Evolutionary conservation across 1,284 basidiomycete genomes (phyloP).

Genomic region (Psilocybe mexicana): DNA sequence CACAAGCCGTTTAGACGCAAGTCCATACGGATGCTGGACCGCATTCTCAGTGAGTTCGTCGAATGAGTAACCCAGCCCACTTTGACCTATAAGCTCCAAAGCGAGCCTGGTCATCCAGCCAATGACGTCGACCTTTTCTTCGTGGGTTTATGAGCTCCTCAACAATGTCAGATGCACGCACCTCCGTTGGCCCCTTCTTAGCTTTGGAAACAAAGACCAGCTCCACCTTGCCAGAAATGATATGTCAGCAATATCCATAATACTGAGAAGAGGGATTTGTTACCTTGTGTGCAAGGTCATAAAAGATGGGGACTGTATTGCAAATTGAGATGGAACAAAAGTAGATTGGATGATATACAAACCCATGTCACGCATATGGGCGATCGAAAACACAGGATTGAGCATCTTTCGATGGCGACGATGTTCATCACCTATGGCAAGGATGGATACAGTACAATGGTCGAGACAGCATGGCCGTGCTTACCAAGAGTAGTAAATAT

Average conservation of each 20-base stretch:
- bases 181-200: slow-evolving; percentile 18
- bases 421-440: slow-evolving; percentile 31
- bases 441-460: not conserved
- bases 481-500: slow-evolving; percentile 20
- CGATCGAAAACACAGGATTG: slow-evolving; percentile 47
- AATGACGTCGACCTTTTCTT: slow-evolving; percentile 33
- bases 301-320: slow-evolving; percentile 29
- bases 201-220: slow-evolving; percentile 12
- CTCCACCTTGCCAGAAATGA: slow-evolving; percentile 8
- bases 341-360: slow-evolving; percentile 8
- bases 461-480: not conserved
- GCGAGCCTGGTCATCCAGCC: slow-evolving; percentile 38
- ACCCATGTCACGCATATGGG: slow-evolving; percentile 43
- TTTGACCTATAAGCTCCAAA: slow-evolving; percentile 40
- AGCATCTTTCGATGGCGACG: slow-evolving; percentile 47
- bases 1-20: slow-evolving; percentile 30
- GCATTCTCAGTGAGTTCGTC: slow-evolving; percentile 30
- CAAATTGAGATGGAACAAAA: not conserved
- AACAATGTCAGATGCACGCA: not conserved
- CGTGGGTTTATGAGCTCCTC: not conserved
- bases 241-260: not conserved
- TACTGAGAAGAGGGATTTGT: not conserved
- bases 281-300: slow-evolving; percentile 25
- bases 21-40: slow-evolving; percentile 28
- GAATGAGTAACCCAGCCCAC: slow-evolving; percentile 41